Base-by-base conservation (phyloP, 176 grass and related monocot genomes). In the Rhipidocladum racemiflorum region DNA sequence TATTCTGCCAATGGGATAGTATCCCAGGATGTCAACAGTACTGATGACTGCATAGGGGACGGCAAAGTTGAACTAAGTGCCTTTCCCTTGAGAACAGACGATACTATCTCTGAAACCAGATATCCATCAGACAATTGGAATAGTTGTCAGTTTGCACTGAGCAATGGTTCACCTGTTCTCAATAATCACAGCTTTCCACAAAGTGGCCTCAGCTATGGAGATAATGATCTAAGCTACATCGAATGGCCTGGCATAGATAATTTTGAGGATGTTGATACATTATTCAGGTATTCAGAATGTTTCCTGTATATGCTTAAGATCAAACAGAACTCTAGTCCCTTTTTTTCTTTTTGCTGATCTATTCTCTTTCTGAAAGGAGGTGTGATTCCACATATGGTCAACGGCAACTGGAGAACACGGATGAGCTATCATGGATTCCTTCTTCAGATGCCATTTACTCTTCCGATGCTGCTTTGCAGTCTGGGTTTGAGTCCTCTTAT, bases 221-320 rank as follows among this genome's bases (percentile, higher is more conserved):
- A 90, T 74, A 90, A 85, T 92, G 91, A 97, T 87, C 77, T 97
- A 56, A 84, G 77, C 73, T 93, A 92, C 76, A 91, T 91, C 44
- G 92, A 97, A 70, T 97, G 95, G 95, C 90, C 88, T 61, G 75
- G 81, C 55, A 97, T 97, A 54, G 95, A 92, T 63, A 94, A 94
- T 89, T 94, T 92, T 25, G 92, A 94, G 81, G 95, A 94, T 76
- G 86, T 97, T 7, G 95, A 94, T 42, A 89, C 74, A 85, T 79
- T 97, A 60, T 97, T 97, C 92, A 97, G 95, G 95, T 97, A 93
- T 70, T 82, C 65, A 23, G 35, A 86, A 56, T 77, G 28, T 48
- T 11, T 65, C 46, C 30, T 5, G 62, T 72, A 15, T 89, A 3
- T 54, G 34, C 29, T 18, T 60, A 62, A 61, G 43, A 44, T 60